phyloP scores from a whole-genome alignment of 805 yeast species.

The Huiozyma naganishii region DNA sequence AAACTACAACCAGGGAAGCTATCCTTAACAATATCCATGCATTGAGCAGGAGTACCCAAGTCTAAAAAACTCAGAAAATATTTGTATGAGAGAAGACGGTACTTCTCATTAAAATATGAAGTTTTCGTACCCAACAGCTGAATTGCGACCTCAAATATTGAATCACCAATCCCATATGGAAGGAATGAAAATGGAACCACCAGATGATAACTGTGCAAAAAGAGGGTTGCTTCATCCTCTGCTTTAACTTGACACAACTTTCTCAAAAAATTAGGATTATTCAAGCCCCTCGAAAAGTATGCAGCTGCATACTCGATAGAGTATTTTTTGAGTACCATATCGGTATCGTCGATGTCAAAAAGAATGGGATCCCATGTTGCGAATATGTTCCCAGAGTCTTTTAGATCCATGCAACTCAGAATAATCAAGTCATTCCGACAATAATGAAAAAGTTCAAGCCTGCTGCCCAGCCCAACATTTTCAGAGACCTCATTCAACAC shows the following conservation, averaged over 20 bases:
- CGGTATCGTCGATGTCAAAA: constrained; percentile 13
- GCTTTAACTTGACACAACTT: background rate
- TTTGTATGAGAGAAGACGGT: background rate
- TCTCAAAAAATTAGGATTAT: background rate
- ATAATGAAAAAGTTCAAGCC: constrained; percentile 11
- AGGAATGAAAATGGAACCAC: constrained; percentile 11
- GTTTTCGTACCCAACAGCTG: constrained; percentile 8
- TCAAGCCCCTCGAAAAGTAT: constrained; percentile 9
- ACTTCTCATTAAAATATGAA: constrained; percentile 1
- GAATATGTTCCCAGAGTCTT: too few species aligned
- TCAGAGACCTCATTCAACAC: constrained; percentile 6
- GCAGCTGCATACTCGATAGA: constrained; percentile 11
- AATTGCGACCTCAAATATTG: constrained; percentile 5
- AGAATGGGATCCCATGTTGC: constrained; percentile 11
- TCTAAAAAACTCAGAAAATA: constrained; percentile 1
- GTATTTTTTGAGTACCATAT: constrained; percentile 9
- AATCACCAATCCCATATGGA: constrained; percentile 6
- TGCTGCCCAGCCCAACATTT: background rate
- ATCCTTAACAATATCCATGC: constrained; percentile 3
- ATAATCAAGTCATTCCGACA: constrained; percentile 17
- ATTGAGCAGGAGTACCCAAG: constrained; percentile 10
- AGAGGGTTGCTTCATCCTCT: constrained; percentile 6
- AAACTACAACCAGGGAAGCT: background rate
- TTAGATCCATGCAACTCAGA: background rate
- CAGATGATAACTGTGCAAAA: constrained; percentile 9